Percentiles rank a stretch among this genome's conserved stretches.
Conservation (phyloP, 73 alveolate genomes). For the Uronychia setigera region DNA sequence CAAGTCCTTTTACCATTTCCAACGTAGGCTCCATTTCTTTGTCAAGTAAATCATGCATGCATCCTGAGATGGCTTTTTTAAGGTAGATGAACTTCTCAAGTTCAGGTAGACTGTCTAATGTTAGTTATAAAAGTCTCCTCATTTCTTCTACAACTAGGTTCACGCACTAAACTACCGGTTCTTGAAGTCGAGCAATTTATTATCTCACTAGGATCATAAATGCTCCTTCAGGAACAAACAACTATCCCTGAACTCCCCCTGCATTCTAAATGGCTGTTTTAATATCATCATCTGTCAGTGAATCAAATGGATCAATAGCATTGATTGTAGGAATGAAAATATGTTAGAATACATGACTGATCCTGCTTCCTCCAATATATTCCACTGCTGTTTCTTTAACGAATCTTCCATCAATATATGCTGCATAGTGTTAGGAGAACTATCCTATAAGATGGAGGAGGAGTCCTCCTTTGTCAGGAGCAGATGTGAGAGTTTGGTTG, state of each 20-base stretch:
- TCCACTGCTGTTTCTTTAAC: constrained; percentile 67
- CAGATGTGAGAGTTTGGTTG: neutral
- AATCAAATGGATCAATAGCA: constrained; percentile 77
- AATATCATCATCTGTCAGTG: constrained; percentile 77
- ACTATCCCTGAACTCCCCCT: constrained; percentile 69
- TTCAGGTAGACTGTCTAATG: constrained; percentile 65
- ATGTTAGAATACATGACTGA: constrained; percentile 64
- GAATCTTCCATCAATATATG: constrained; percentile 68
- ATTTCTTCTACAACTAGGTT: constrained; percentile 76
- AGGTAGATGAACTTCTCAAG: constrained; percentile 67
- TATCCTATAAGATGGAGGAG: constrained; percentile 38
- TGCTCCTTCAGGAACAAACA: constrained; percentile 96
- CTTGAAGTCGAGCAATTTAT: constrained; percentile 82
- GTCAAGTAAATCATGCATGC: constrained; percentile 68
- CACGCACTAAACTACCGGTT: constrained; percentile 88
- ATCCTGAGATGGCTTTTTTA: constrained; percentile 53
- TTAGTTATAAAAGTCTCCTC: constrained; percentile 63
- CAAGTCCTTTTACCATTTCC: constrained; percentile 65
- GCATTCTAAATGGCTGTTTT: constrained; percentile 84
- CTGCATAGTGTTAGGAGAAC: constrained; percentile 40
- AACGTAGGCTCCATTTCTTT: constrained; percentile 65
- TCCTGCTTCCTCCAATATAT: constrained; percentile 81
- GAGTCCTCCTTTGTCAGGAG: constrained; percentile 10
- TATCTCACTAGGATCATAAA: constrained; percentile 86
- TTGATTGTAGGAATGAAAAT: constrained; percentile 58